These are phyloP conservation scores for Peronosclerospora sorghi DNA, from an alignment of 352 stramenopile genomes.

Conservation along the genomic window DNA sequence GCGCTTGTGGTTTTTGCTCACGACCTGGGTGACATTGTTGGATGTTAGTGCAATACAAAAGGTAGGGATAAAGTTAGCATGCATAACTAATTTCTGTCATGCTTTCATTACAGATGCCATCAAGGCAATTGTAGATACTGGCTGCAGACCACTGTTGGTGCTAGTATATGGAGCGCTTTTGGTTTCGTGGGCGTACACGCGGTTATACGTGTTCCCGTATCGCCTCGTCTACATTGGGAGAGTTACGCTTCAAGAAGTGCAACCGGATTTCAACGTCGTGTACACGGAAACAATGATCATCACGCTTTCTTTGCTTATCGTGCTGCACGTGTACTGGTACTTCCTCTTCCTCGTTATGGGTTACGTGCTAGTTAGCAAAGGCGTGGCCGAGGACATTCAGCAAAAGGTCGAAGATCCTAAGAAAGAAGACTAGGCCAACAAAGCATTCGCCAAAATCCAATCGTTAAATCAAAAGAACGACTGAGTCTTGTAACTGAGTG, in stretches of 20 bases:
- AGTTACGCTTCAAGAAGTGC: neutral
- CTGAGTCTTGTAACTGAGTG: too few relatives aligned
- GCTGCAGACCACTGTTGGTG: conserved; percentile 17
- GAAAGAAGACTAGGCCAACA: too few relatives aligned
- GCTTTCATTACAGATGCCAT: conserved; percentile 34
- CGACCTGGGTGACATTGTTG: conserved; percentile 39
- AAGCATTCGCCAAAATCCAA: too few relatives aligned
- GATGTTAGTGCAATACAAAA: conserved; percentile 22
- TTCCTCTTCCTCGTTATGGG: conserved; percentile 36
- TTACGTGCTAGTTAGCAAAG: conserved; percentile 30
- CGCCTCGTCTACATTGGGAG: conserved; percentile 23
- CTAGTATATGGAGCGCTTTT: conserved; percentile 27
- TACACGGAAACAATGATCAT: conserved; percentile 18
- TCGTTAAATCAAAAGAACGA: too few relatives aligned
- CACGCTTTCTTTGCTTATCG: conserved; percentile 30
- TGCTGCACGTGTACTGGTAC: conserved; percentile 43
- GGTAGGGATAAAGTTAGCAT: neutral
- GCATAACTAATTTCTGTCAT: conserved; percentile 2
- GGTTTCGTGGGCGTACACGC: conserved; percentile 31
- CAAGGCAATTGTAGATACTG: conserved; percentile 52
- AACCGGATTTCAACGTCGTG: neutral
- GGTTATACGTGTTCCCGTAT: conserved; percentile 32
- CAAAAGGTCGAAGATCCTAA: conserved; percentile 16
- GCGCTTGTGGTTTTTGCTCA: conserved; percentile 41
- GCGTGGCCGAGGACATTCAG: conserved; percentile 32